Evolutionary conservation across 108 stramenopile genomes (phyloP).

Genomic region (Epithemia pelagica): DNA sequence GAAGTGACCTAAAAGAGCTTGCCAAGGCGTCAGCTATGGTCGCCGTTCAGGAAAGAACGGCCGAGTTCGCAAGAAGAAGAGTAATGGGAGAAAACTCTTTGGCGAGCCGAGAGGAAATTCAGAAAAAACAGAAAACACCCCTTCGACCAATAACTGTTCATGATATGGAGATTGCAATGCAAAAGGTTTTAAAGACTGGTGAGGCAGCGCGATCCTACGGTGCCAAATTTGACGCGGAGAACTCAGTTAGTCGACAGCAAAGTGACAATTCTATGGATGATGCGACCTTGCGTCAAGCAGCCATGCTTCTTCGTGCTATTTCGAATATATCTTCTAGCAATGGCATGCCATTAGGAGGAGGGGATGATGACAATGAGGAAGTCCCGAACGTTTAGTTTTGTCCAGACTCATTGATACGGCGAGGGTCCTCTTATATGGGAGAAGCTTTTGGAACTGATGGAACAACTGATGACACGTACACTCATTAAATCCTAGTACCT

Average conservation of each 20-base stretch:
- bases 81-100: constrained; percentile 28
- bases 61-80: constrained; percentile 47
- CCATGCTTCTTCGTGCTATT: constrained; percentile 21
- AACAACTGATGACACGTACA: no score
- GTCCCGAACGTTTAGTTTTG: neutral
- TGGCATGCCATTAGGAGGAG: neutral
- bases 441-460: no score
- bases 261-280: constrained; percentile 43
- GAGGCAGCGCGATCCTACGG: constrained; percentile 60
- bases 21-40: constrained; percentile 90
- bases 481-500: no score
- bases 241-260: neutral
- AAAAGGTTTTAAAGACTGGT: constrained; percentile 75
- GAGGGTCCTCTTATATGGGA: no score
- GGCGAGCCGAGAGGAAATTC: constrained; percentile 1
- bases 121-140: constrained; percentile 7
- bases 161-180: constrained; percentile 59
- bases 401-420: no score
- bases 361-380: neutral
- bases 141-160: constrained; percentile 51
- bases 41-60: constrained; percentile 73
- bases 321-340: constrained; percentile 3
- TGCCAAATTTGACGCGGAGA: neutral
- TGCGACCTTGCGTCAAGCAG: constrained; percentile 52
- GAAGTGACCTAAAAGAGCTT: constrained; percentile 94